Conservation (phyloP, 345 rosid species). For the Capsella bursapastoris region DNA sequence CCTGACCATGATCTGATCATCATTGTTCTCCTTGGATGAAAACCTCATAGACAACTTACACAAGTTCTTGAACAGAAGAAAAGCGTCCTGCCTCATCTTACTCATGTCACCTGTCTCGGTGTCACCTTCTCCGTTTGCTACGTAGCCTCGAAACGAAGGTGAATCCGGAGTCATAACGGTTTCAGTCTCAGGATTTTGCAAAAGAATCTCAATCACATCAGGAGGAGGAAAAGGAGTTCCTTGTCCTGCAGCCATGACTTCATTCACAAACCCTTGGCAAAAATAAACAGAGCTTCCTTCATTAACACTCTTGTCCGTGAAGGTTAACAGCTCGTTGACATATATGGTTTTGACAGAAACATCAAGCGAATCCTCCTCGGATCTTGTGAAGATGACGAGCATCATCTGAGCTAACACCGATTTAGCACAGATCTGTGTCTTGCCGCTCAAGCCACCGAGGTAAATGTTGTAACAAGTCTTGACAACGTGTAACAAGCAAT, state of each 20-base stretch:
- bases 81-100: constrained; percentile 90
- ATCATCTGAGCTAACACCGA: constrained; percentile 86
- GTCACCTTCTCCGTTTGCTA: constrained; percentile 47
- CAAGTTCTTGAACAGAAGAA: constrained; percentile 80
- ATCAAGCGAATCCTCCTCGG: constrained; percentile 72
- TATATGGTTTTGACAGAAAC: constrained; percentile 59
- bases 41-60: constrained; percentile 96
- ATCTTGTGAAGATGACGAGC: constrained; percentile 73
- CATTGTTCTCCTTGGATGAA: constrained; percentile 84
- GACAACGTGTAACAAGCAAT: constrained; percentile 74
- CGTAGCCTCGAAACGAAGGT: constrained; percentile 38
- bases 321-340: constrained; percentile 69
- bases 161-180: constrained; percentile 50
- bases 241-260: constrained; percentile 77
- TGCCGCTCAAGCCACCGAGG: constrained; percentile 77
- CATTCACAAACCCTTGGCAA: constrained; percentile 77
- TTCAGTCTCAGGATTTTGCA: constrained; percentile 42
- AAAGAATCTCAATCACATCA: constrained; percentile 50
- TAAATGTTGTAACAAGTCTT: constrained; percentile 91
- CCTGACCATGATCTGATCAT: constrained; percentile 90
- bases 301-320: constrained; percentile 80
- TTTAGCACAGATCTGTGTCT: constrained; percentile 97
- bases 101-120: constrained; percentile 44
- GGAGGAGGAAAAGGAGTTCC: constrained; percentile 52
- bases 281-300: constrained; percentile 83